A percentile compares a stretch with the other conserved stretches of the same genome.
These are phyloP conservation scores for Chalara sp. DNA, from an alignment of 2,329 filamentous ascomycete genomes.

Conservation along the genomic window DNA sequence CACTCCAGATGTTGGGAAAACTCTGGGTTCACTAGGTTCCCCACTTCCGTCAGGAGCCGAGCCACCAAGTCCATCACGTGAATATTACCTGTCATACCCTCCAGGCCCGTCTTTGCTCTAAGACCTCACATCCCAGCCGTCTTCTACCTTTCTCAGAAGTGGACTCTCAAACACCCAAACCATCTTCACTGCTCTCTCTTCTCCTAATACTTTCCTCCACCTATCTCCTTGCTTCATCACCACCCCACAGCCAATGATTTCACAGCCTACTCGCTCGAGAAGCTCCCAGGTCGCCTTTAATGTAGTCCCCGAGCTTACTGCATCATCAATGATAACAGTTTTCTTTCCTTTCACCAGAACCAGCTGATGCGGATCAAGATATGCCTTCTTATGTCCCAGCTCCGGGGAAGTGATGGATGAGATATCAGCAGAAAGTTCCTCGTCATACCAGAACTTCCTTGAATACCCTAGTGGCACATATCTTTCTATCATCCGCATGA, in stretches of 20 bases:
- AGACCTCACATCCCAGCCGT: constrained; percentile 15
- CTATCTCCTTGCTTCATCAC: constrained; percentile 22
- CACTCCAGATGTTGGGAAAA: no score
- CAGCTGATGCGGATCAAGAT: constrained; percentile 20
- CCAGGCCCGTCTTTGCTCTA: neutral
- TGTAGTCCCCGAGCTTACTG: constrained; percentile 21
- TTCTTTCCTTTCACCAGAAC: constrained; percentile 14
- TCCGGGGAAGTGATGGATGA: constrained; percentile 22
- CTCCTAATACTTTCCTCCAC: constrained; percentile 17
- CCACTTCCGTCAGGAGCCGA: no score
- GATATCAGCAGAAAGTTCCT: constrained; percentile 15
- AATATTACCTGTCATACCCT: neutral
- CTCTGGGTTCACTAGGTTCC: no score
- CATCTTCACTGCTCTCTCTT: constrained; percentile 9
- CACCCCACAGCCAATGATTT: constrained; percentile 17
- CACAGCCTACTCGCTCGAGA: constrained; percentile 14
- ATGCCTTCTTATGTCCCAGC: constrained; percentile 15
- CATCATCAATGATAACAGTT: constrained; percentile 22
- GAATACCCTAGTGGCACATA: constrained; percentile 24
- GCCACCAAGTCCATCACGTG: no score
- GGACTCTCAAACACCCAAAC: constrained; percentile 20
- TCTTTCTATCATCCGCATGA: constrained; percentile 8
- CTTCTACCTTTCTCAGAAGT: constrained; percentile 16
- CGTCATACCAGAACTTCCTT: constrained; percentile 23
- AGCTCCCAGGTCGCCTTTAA: constrained; percentile 21